phyloP scores from a whole-genome alignment of 2,329 filamentous ascomycete species.

The Trichoderma aggressivum region DNA sequence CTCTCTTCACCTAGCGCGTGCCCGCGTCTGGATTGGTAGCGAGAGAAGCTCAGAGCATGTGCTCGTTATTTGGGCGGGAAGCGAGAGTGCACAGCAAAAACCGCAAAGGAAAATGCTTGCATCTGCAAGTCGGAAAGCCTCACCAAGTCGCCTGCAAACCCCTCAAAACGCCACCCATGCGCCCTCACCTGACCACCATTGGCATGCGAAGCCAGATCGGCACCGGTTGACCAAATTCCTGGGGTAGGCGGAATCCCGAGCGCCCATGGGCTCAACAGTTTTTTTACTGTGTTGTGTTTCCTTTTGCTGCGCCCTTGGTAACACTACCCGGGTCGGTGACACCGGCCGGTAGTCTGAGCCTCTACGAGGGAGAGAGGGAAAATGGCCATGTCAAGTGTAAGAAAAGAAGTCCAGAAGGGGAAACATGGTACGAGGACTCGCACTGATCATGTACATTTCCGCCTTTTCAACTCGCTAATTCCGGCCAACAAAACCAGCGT shows the following conservation, averaged over 20 bases:
- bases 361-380: neutral
- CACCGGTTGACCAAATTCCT: neutral
- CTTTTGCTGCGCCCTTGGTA: constrained; percentile 1
- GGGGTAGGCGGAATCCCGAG: constrained; percentile 3
- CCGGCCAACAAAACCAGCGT: neutral
- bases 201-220: constrained; percentile 15
- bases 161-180: constrained; percentile 7
- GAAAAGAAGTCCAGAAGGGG: neutral
- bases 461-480: neutral
- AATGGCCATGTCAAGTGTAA: neutral
- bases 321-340: neutral
- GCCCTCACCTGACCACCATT: constrained; percentile 10
- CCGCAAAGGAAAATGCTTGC: neutral
- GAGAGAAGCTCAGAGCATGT: neutral
- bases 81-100: neutral
- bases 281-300: neutral
- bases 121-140: neutral
- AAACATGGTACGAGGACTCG: too few relatives aligned
- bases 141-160: neutral
- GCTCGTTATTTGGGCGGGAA: neutral
- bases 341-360: neutral
- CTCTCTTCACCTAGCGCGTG: neutral
- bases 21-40: neutral
- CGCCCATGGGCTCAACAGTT: neutral
- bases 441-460: neutral